A percentile compares a stretch with the other conserved stretches of the same genome.
Evolutionary conservation across 1,284 basidiomycete genomes (phyloP).

Genomic region (Pseudozyma flocculosa): DNA sequence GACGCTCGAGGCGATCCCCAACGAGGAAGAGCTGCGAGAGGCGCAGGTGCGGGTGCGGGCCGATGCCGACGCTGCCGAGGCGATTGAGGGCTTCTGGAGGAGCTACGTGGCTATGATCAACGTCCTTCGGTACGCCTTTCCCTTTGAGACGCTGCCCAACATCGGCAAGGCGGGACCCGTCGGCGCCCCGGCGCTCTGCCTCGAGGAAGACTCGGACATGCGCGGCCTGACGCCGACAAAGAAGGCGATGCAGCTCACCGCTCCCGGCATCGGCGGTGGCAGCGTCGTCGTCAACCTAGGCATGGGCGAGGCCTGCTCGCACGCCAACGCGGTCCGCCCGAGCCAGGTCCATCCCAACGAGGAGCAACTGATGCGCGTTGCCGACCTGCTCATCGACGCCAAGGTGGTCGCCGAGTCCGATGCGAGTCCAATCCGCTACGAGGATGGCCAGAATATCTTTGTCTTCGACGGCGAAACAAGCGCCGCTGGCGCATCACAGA

Average conservation of each 20-base stretch:
- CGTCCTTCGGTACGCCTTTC: conserved; percentile 70
- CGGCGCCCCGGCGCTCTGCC: conserved; percentile 60
- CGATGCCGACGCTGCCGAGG: conserved; percentile 37
- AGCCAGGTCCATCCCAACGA: conserved; percentile 82
- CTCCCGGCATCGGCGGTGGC: conserved; percentile 7
- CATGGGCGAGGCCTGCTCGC: conserved; percentile 36
- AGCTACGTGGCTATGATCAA: conserved; percentile 70
- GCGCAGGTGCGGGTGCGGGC: conserved; percentile 11
- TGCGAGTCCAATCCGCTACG: conserved; percentile 47
- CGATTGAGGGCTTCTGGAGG: conserved; percentile 68
- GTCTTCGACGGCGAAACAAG: conserved; percentile 10
- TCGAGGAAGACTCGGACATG: conserved; percentile 91
- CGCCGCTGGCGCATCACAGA: background rate
- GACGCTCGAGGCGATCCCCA: background rate
- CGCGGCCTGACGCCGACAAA: conserved; percentile 81
- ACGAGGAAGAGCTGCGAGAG: conserved; percentile 1
- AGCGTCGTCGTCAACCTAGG: conserved; percentile 27
- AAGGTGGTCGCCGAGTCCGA: conserved; percentile 66
- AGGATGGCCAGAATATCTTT: conserved; percentile 43
- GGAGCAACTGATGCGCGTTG: conserved; percentile 88
- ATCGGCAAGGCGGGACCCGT: conserved; percentile 56
- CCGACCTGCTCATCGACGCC: conserved; percentile 79
- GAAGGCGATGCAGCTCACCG: conserved; percentile 59
- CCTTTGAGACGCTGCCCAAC: conserved; percentile 67
- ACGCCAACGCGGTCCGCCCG: conserved; percentile 18